Evolutionary conservation across 2,329 filamentous ascomycete genomes (phyloP).

Genomic region (Chaetothyriales sp.): DNA sequence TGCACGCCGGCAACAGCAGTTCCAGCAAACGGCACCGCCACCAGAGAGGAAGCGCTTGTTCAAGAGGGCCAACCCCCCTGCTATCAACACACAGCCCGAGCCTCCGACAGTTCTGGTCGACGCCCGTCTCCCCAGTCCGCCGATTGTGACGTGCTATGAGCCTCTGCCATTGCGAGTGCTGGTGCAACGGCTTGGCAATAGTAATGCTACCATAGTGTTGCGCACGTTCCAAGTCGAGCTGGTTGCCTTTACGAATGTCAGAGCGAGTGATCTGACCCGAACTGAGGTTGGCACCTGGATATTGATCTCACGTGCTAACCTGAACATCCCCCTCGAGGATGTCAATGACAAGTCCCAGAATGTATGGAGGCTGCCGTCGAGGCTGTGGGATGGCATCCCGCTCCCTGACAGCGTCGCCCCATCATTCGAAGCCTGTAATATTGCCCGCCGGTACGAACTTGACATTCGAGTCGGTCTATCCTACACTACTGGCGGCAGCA

Average conservation of each 20-base stretch:
- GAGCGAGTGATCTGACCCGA: slow-evolving; percentile 58
- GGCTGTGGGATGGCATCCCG: slow-evolving; percentile 53
- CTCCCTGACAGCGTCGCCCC: slow-evolving; percentile 79
- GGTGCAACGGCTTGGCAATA: slow-evolving; percentile 57
- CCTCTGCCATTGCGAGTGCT: slow-evolving; percentile 67
- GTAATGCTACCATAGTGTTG: slow-evolving; percentile 56
- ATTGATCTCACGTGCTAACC: slow-evolving; percentile 53
- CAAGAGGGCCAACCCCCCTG: slow-evolving; percentile 23
- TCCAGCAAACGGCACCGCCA: slow-evolving; percentile 25
- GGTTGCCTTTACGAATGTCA: slow-evolving; percentile 62
- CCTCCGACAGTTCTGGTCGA: slow-evolving; percentile 56
- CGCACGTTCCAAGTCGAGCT: slow-evolving; percentile 69
- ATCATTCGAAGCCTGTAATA: slow-evolving; percentile 76
- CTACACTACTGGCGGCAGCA: slow-evolving; percentile 46
- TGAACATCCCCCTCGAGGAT: slow-evolving; percentile 54
- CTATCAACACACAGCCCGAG: slow-evolving; percentile 14
- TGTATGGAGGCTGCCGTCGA: slow-evolving; percentile 50
- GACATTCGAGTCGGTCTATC: slow-evolving; percentile 66
- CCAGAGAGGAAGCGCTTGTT: slow-evolving; percentile 45
- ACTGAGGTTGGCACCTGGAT: slow-evolving; percentile 62
- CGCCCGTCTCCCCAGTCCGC: slow-evolving; percentile 69
- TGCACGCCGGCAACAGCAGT: slow-evolving; percentile 56
- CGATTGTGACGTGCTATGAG: slow-evolving; percentile 78
- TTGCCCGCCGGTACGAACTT: slow-evolving; percentile 65
- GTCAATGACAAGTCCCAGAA: slow-evolving; percentile 43